Conservation (phyloP, 129 eudicot genomes). For the Helichrysum umbraculigerum region DNA sequence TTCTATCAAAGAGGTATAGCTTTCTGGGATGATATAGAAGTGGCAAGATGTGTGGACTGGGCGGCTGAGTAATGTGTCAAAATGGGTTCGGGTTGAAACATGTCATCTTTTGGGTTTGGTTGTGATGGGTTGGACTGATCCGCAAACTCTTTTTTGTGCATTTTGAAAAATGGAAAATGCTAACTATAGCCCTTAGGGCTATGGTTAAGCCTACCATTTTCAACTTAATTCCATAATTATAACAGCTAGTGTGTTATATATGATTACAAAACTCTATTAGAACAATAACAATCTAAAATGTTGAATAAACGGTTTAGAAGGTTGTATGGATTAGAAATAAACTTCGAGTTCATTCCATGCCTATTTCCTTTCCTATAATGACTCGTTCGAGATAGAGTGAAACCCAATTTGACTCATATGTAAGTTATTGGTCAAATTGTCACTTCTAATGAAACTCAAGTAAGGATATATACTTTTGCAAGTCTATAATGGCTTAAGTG, state of each 20-base stretch:
- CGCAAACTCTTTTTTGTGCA: neutral
- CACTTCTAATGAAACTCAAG: neutral
- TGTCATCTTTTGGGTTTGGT: neutral
- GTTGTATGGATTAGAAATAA: neutral
- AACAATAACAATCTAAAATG: neutral
- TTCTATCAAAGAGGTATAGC: conserved; percentile 73
- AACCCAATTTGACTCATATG: neutral
- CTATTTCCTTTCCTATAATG: neutral
- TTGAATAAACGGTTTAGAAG: neutral
- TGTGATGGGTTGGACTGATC: neutral
- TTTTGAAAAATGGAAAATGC: neutral
- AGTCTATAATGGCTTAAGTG: neutral
- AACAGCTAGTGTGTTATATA: neutral
- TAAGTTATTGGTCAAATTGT: neutral
- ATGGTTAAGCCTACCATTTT: too few species aligned
- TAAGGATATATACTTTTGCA: conserved; percentile 6
- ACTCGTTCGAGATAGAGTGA: neutral
- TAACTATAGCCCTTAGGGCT: too few species aligned
- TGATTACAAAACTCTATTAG: neutral
- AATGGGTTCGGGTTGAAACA: neutral
- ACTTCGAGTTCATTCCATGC: neutral
- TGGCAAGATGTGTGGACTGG: neutral
- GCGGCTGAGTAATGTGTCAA: neutral
- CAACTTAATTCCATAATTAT: too few species aligned
- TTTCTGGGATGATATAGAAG: neutral